Evolutionary conservation across 208 protist genomes (phyloP).

Genomic region (Trypanosoma lewisi): DNA sequence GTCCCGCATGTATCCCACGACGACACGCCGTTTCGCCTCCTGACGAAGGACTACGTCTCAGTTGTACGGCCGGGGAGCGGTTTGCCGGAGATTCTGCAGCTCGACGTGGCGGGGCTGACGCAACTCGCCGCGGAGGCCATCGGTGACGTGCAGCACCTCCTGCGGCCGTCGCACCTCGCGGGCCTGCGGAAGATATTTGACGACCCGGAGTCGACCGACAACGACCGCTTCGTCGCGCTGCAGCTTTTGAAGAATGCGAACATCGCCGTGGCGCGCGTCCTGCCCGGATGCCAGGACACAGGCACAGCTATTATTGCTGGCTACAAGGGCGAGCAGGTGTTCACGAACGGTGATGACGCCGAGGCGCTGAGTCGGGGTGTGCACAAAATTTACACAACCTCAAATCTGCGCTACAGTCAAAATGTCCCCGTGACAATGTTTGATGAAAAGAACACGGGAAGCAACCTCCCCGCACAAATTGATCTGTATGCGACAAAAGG

Average conservation of each 20-base stretch:
- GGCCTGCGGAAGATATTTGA: conserved; percentile 94
- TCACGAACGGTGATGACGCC: conserved; percentile 92
- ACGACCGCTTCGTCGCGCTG: conserved; percentile 96
- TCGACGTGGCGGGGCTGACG: conserved; percentile 88
- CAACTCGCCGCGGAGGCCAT: conserved; percentile 88
- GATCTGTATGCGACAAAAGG: conserved; percentile 95
- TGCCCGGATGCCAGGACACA: conserved; percentile 96
- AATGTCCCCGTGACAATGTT: conserved; percentile 95
- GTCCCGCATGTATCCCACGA: conserved; percentile 69
- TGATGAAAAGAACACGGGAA: conserved; percentile 96
- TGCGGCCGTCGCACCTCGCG: conserved; percentile 92
- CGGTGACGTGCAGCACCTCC: conserved; percentile 93
- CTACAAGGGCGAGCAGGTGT: conserved; percentile 95
- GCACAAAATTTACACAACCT: conserved; percentile 93
- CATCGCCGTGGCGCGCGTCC: conserved; percentile 88
- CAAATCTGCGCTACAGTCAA: conserved; percentile 96
- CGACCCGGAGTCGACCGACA: conserved; percentile 94
- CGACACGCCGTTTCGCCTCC: conserved; percentile 65
- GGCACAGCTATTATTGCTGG: conserved; percentile 96
- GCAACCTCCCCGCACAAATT: conserved; percentile 97
- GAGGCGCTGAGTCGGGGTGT: conserved; percentile 93
- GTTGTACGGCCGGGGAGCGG: conserved; percentile 54
- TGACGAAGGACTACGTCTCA: conserved; percentile 88
- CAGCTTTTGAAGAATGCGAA: conserved; percentile 97
- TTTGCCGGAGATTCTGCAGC: conserved; percentile 77